Conservation (phyloP, 768 basidiomycete genomes). For the Boletus pseudo-olivaceus region DNA sequence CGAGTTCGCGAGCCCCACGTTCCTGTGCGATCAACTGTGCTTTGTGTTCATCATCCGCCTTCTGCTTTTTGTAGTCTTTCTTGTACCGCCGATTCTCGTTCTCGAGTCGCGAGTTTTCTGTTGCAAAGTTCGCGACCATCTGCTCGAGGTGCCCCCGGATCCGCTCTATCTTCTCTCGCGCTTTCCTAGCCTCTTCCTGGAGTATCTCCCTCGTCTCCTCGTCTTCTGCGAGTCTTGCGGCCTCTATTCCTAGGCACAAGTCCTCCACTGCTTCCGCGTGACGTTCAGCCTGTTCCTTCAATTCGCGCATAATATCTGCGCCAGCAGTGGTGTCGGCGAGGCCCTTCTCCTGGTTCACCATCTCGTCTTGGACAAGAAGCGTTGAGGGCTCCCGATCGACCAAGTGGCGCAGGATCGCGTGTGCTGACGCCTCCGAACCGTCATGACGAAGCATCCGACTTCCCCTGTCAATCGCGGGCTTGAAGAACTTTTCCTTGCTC, state of each 20-base stretch:
- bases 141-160: slow-evolving; percentile 39
- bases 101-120: slow-evolving; percentile 34
- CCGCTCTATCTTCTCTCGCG: slow-evolving; percentile 40
- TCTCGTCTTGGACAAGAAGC: slow-evolving; percentile 52
- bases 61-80: slow-evolving; percentile 17
- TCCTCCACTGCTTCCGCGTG: slow-evolving; percentile 44
- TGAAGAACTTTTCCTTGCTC: slow-evolving; percentile 44
- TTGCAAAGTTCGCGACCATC: slow-evolving; percentile 35
- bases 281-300: slow-evolving; percentile 41
- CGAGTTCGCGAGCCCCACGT: slow-evolving; percentile 22
- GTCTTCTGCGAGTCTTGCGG: slow-evolving; percentile 40
- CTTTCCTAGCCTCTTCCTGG: slow-evolving; percentile 38
- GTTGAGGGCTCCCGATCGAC: slow-evolving; percentile 37
- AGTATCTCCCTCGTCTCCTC: slow-evolving; percentile 43
- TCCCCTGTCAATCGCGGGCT: slow-evolving; percentile 45
- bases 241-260: slow-evolving; percentile 45
- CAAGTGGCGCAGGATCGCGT: slow-evolving; percentile 42
- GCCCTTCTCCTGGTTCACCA: slow-evolving; percentile 46
- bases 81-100: slow-evolving; percentile 24
- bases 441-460: slow-evolving; percentile 44
- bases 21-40: slow-evolving; percentile 23
- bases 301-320: slow-evolving; percentile 46
- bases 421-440: slow-evolving; percentile 40
- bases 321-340: slow-evolving; percentile 52
- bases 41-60: slow-evolving; percentile 16